Percentiles rank a stretch among this genome's conserved stretches.
These are phyloP conservation scores for Pterulicium gracile DNA, from an alignment of 1,284 basidiomycete genomes.

Conservation along the genomic window DNA sequence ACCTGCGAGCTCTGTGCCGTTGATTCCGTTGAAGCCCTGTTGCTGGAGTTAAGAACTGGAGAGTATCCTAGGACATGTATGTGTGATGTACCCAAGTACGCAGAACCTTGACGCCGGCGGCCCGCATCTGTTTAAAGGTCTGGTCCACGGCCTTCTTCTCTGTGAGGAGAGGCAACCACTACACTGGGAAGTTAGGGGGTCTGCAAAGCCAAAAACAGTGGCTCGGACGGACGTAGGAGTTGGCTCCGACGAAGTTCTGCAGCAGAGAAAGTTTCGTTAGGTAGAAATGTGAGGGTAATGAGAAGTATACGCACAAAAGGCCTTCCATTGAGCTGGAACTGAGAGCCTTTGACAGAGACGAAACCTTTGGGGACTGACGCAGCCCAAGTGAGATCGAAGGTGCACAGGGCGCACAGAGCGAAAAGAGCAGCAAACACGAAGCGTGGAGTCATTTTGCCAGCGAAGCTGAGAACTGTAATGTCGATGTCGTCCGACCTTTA, in stretches of 20 bases:
- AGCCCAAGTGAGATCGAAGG: neutral
- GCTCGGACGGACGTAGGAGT: conserved; percentile 25
- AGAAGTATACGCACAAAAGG: conserved; percentile 26
- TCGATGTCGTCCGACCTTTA: too few species aligned
- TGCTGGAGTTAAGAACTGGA: neutral
- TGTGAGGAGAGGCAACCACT: conserved; percentile 32
- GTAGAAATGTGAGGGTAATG: neutral
- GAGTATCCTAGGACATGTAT: neutral
- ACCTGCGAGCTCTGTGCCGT: conserved; percentile 29
- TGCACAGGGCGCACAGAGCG: neutral
- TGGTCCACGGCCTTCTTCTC: conserved; percentile 24
- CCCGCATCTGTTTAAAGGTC: conserved; percentile 24
- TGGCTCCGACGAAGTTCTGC: conserved; percentile 28
- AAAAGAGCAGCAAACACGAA: too few species aligned
- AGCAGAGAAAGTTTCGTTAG: neutral
- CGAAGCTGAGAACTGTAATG: too few species aligned
- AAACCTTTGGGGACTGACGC: conserved; percentile 21
- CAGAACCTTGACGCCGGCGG: conserved; percentile 26
- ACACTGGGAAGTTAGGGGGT: neutral
- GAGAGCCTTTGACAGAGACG: conserved; percentile 29
- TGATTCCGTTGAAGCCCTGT: conserved; percentile 42
- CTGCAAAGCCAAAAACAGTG: neutral
- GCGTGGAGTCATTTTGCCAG: too few species aligned
- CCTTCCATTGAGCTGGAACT: conserved; percentile 35
- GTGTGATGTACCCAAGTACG: conserved; percentile 24